phyloP scores from a whole-genome alignment of 352 stramenopile genomes.

The Globisporangium paddicum region DNA sequence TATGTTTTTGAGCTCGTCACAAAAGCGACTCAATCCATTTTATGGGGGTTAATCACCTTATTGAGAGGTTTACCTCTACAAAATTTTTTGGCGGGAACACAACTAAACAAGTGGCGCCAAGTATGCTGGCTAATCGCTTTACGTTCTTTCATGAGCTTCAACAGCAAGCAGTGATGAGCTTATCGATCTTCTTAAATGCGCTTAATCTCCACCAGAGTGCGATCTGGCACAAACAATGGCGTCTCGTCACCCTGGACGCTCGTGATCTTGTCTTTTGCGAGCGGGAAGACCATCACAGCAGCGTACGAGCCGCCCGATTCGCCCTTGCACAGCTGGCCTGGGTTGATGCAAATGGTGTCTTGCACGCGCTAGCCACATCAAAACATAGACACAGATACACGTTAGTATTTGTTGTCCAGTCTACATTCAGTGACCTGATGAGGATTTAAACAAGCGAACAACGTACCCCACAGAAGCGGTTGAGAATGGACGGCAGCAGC shows the following conservation, averaged over 20 bases:
- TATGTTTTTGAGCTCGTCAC: background rate
- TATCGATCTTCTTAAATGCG: slow-evolving; percentile 50
- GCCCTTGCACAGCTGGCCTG: slow-evolving; percentile 91
- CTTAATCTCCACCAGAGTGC: slow-evolving; percentile 91
- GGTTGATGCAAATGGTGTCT: slow-evolving; percentile 94
- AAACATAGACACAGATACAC: slow-evolving; percentile 7
- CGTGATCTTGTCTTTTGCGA: slow-evolving; percentile 76
- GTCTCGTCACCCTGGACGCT: slow-evolving; percentile 37
- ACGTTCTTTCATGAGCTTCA: background rate
- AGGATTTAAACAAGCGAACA: background rate
- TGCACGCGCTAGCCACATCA: slow-evolving; percentile 64
- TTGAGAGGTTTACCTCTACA: background rate
- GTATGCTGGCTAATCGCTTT: background rate
- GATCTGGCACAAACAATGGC: slow-evolving; percentile 76
- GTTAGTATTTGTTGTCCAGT: background rate
- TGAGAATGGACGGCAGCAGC: slow-evolving; percentile 93
- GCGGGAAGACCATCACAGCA: slow-evolving; percentile 87
- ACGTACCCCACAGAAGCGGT: slow-evolving; percentile 84
- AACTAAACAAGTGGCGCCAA: background rate
- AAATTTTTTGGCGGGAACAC: background rate
- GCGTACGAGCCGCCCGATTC: slow-evolving; percentile 93
- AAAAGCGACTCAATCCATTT: background rate
- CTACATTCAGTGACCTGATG: background rate
- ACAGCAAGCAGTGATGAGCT: background rate
- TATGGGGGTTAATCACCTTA: background rate